Conservation (phyloP, 257 asterid species). For the Solanum rostratum region DNA sequence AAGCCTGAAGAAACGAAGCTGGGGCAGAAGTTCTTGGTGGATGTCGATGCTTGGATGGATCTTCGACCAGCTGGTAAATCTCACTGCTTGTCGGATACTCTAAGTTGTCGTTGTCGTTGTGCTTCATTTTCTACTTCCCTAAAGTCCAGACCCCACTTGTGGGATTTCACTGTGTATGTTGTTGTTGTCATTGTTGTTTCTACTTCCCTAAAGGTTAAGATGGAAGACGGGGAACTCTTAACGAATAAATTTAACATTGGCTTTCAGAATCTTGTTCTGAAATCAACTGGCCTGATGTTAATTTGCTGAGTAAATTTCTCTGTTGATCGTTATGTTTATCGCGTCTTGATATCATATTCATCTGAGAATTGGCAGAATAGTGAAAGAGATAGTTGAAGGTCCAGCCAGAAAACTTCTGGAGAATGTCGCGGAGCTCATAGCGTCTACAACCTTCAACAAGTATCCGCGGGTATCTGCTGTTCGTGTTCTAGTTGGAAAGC, state of each 20-base stretch:
- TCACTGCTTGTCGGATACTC: not conserved
- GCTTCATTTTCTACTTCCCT: not conserved
- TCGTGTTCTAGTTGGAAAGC: constrained; percentile 70
- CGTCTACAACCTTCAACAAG: constrained; percentile 36
- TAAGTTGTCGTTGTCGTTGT: not conserved
- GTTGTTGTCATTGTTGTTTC: too few species aligned
- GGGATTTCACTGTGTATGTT: too few species aligned
- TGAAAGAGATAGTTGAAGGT: constrained; percentile 55
- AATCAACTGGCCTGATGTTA: not conserved
- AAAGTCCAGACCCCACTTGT: too few species aligned
- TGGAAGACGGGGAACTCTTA: not conserved
- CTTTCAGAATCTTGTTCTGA: not conserved
- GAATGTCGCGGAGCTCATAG: constrained; percentile 59
- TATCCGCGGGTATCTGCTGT: constrained; percentile 43
- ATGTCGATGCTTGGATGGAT: not conserved
- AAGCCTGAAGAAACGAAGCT: not conserved
- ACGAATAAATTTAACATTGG: not conserved
- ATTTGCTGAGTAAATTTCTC: not conserved
- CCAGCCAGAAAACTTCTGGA: constrained; percentile 65
- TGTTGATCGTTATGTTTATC: not conserved
- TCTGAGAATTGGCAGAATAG: constrained; percentile 37
- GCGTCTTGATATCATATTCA: not conserved
- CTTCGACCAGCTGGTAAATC: not conserved
- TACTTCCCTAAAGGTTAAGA: not conserved
- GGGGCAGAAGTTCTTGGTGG: not conserved